Conservation (phyloP, 495 filamentous ascomycete genomes). For the Physcia stellaris region DNA sequence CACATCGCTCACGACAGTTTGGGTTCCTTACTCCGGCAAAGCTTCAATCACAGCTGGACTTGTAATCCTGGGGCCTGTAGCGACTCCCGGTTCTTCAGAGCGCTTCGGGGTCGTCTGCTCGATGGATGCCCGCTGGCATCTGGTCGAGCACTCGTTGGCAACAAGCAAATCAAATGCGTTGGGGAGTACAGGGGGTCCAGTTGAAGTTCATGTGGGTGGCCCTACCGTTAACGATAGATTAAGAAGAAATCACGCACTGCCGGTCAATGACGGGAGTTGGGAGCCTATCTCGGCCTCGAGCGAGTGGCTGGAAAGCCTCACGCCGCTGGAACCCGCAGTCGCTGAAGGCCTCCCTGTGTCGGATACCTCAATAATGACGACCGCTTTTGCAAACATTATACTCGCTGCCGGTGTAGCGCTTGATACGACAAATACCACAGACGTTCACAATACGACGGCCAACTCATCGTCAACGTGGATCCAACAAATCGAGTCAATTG, state of each 20-base stretch:
- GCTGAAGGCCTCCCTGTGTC: background rate
- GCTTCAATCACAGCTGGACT: too few relatives aligned
- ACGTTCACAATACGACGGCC: background rate
- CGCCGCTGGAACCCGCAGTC: background rate
- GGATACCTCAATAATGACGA: conserved; percentile 1
- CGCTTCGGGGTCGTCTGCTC: too few relatives aligned
- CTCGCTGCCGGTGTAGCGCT: background rate
- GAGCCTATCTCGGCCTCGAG: conserved; percentile 2
- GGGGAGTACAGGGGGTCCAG: background rate
- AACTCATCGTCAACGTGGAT: background rate
- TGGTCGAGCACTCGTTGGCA: too few relatives aligned
- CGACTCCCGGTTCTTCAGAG: too few relatives aligned
- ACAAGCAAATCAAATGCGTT: too few relatives aligned
- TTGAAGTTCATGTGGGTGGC: background rate
- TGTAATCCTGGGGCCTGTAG: too few relatives aligned
- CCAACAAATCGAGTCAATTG: conserved; percentile 1
- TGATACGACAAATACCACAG: too few relatives aligned
- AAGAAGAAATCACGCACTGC: background rate
- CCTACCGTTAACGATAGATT: background rate
- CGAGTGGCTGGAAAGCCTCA: conserved; percentile 5
- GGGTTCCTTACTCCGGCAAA: too few relatives aligned
- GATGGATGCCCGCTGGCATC: too few relatives aligned
- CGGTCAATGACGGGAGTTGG: conserved; percentile 5
- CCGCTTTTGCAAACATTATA: conserved; percentile 3
- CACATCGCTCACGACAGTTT: too few relatives aligned